phyloP scores from a whole-genome alignment of 2,329 filamentous ascomycete species.

The Rhinocladiella similis region DNA sequence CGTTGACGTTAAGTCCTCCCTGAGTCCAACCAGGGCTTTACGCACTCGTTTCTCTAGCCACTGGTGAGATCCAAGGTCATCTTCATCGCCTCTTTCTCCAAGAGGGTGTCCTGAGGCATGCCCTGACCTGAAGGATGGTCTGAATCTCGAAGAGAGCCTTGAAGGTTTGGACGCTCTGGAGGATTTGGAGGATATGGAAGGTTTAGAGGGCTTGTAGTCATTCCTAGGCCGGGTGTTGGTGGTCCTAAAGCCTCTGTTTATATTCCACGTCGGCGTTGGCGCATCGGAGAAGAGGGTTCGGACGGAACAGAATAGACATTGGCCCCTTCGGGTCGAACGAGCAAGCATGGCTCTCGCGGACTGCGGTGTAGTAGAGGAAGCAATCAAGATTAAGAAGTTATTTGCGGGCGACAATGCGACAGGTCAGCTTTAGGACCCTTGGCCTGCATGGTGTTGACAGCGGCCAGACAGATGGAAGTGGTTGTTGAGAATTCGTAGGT shows the following conservation, averaged over 20 bases:
- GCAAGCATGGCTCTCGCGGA: constrained; percentile 16
- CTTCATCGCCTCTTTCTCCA: too few species aligned
- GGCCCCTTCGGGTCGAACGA: constrained; percentile 15
- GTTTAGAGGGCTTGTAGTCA: not conserved
- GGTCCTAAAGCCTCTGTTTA: constrained; percentile 34
- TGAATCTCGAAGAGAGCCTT: not conserved
- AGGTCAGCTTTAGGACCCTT: too few species aligned
- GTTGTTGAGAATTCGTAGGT: too few species aligned
- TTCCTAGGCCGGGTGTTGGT: constrained; percentile 4
- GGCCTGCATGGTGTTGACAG: not conserved
- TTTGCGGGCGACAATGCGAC: not conserved
- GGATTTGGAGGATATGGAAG: too few species aligned
- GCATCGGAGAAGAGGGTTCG: constrained; percentile 21
- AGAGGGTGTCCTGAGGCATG: not conserved
- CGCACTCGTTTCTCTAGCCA: constrained; percentile 3
- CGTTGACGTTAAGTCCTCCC: constrained; percentile 11
- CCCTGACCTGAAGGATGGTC: not conserved
- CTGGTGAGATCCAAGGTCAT: too few species aligned
- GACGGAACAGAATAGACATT: constrained; percentile 45
- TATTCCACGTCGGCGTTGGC: constrained; percentile 27
- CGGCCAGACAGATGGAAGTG: not conserved
- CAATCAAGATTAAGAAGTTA: not conserved
- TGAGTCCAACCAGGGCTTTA: constrained; percentile 8
- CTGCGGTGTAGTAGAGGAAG: not conserved
- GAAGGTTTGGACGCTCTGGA: not conserved